phyloP scores from a whole-genome alignment of 345 rosid genomes.

The Euphorbia peplus region DNA sequence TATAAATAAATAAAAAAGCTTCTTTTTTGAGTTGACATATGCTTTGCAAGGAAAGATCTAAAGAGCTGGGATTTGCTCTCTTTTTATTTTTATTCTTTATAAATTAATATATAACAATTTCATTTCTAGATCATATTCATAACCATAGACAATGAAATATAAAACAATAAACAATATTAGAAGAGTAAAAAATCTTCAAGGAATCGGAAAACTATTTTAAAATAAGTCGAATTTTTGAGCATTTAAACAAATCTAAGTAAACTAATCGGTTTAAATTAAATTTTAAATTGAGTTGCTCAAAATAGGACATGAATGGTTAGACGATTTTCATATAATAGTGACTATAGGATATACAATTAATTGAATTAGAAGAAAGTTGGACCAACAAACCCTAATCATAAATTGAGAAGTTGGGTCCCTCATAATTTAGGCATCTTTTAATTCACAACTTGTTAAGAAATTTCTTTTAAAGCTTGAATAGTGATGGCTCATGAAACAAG shows the following conservation, averaged over 20 bases:
- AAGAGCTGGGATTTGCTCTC: conserved; percentile 30
- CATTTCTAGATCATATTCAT: neutral
- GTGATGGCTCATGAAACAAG: conserved; percentile 45
- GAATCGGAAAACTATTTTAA: too few relatives aligned
- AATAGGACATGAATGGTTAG: too few relatives aligned
- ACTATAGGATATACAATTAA: conserved; percentile 20
- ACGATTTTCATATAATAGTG: too few relatives aligned
- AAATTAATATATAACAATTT: too few relatives aligned
- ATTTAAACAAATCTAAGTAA: too few relatives aligned
- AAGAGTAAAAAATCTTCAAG: too few relatives aligned
- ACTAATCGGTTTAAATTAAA: too few relatives aligned
- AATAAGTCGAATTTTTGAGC: too few relatives aligned
- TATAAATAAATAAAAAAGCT: neutral
- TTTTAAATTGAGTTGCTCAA: too few relatives aligned
- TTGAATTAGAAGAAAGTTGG: neutral
- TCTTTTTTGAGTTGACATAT: conserved; percentile 32
- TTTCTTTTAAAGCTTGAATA: conserved; percentile 23
- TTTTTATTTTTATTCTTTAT: neutral
- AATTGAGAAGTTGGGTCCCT: conserved; percentile 34
- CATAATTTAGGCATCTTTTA: conserved; percentile 37
- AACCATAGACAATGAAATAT: too few relatives aligned
- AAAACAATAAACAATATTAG: too few relatives aligned
- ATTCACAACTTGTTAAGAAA: conserved; percentile 26
- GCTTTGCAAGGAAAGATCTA: conserved; percentile 43
- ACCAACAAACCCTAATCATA: conserved; percentile 47